phyloP scores from a whole-genome alignment of 257 asterid species.

The Solanum pinnatisectum region DNA sequence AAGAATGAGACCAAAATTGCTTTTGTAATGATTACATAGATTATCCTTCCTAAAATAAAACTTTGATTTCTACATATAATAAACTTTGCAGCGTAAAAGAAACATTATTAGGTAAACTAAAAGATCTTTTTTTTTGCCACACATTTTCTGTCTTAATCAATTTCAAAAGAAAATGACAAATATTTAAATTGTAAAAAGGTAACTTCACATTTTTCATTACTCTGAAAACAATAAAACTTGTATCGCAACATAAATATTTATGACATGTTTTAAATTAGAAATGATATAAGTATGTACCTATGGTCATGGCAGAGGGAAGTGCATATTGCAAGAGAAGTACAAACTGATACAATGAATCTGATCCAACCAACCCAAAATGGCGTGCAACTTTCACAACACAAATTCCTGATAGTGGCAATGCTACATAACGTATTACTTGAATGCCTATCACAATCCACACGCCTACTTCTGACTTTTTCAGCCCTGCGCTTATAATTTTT shows the following conservation, averaged over 20 bases:
- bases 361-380: slow-evolving; percentile 20
- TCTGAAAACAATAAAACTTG: no score
- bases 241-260: no score
- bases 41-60: background rate
- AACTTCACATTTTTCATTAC: no score
- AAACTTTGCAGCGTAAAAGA: background rate
- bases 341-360: slow-evolving; percentile 25
- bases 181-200: no score
- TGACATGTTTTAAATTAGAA: no score
- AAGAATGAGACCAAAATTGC: background rate
- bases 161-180: no score
- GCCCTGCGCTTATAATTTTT: slow-evolving; percentile 5
- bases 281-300: slow-evolving; percentile 6
- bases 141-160: no score
- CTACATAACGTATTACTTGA: slow-evolving; percentile 7
- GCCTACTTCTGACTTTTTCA: slow-evolving; percentile 12
- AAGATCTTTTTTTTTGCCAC: no score
- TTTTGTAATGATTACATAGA: background rate
- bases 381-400: slow-evolving; percentile 17
- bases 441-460: slow-evolving; percentile 11
- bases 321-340: slow-evolving; percentile 29
- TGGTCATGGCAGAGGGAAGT: slow-evolving; percentile 28
- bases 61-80: background rate
- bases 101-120: no score
- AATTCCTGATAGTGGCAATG: slow-evolving; percentile 20